Conservation (phyloP, 768 basidiomycete species). For the Termitomyces titanicus region DNA sequence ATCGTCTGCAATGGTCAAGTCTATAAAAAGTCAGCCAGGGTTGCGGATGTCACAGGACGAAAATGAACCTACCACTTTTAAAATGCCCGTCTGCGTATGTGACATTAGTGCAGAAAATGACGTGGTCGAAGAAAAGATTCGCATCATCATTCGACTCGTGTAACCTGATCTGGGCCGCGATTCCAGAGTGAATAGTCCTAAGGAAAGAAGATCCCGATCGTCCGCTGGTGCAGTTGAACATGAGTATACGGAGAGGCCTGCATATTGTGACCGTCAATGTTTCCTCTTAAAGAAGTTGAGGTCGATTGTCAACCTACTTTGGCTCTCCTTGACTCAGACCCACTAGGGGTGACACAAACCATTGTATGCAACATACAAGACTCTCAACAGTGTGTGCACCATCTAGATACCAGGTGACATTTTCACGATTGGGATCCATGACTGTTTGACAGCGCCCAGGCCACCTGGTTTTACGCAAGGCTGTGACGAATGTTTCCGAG, state of each 20-base stretch:
- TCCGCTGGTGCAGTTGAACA: constrained; percentile 96
- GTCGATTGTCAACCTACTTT: constrained; percentile 13
- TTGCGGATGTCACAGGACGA: neutral
- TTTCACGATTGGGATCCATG: constrained; percentile 46
- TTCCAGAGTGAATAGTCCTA: constrained; percentile 48
- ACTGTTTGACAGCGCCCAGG: constrained; percentile 94
- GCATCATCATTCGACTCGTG: constrained; percentile 34
- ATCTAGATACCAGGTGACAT: constrained; percentile 85
- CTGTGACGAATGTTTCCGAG: constrained; percentile 51
- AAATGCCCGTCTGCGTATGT: constrained; percentile 88
- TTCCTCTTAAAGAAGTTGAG: neutral
- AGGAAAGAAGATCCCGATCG: constrained; percentile 79
- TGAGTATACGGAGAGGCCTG: constrained; percentile 51
- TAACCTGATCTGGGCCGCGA: constrained; percentile 41
- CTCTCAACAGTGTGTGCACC: constrained; percentile 96
- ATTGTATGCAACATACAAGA: constrained; percentile 79
- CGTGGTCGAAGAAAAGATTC: constrained; percentile 67
- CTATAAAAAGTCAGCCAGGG: constrained; percentile 33
- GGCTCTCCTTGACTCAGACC: constrained; percentile 33
- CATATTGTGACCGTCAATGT: constrained; percentile 12
- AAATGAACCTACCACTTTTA: constrained; percentile 71
- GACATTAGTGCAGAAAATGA: constrained; percentile 95
- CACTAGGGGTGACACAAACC: constrained; percentile 71
- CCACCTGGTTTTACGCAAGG: constrained; percentile 74
- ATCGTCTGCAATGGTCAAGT: constrained; percentile 65